Evolutionary conservation across 148 eudicot species (phyloP).

Genomic region (Cornus suecica): DNA sequence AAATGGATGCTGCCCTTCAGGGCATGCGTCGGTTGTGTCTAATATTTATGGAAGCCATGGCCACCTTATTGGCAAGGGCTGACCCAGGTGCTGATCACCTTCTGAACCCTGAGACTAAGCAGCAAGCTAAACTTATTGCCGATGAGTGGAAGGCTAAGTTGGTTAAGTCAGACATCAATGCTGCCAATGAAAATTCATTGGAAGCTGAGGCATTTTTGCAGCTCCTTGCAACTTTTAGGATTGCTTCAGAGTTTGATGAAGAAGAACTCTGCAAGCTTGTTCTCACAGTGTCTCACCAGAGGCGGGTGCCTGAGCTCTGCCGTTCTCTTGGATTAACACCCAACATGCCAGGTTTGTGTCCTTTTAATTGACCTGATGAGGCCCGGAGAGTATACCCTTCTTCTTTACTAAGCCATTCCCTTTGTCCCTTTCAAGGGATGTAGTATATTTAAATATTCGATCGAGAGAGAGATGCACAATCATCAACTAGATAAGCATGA

Average conservation of each 20-base stretch:
- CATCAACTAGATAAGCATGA: background rate
- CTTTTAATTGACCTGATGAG: conserved; percentile 41
- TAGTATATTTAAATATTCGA: background rate
- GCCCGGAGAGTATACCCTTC: conserved; percentile 19
- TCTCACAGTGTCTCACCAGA: conserved; percentile 52
- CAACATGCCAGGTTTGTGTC: conserved; percentile 76
- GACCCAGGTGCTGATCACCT: conserved; percentile 31
- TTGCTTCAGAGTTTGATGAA: conserved; percentile 60
- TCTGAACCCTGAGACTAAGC: conserved; percentile 55
- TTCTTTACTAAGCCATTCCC: conserved; percentile 9
- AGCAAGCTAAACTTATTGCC: conserved; percentile 61
- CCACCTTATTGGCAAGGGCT: conserved; percentile 59
- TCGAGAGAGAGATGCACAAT: background rate
- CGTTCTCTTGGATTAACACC: conserved; percentile 61
- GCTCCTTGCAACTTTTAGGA: conserved; percentile 68
- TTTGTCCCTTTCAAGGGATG: background rate
- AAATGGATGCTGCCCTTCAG: conserved; percentile 39
- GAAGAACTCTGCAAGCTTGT: conserved; percentile 67
- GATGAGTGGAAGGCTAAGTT: conserved; percentile 63
- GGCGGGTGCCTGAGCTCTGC: conserved; percentile 76
- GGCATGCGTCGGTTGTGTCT: conserved; percentile 55
- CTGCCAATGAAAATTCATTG: conserved; percentile 63
- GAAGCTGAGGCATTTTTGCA: conserved; percentile 66
- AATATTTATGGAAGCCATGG: conserved; percentile 58
- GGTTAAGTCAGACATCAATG: conserved; percentile 40